Evolutionary conservation across 352 stramenopile genomes (phyloP).

Genomic region (Pythium brachiatum): DNA sequence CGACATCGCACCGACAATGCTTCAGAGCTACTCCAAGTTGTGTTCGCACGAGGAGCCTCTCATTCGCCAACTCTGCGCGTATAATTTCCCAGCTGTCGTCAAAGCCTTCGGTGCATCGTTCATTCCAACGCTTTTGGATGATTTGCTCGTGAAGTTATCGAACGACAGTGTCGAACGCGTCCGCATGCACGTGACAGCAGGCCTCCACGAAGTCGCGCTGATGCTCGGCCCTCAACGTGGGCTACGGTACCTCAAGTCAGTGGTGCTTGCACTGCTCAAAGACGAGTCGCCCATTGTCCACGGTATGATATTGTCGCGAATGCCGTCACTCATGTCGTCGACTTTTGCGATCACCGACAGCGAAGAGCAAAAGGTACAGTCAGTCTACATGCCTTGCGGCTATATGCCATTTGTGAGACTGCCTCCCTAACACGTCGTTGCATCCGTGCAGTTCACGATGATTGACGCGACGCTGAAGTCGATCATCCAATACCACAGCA

Average conservation of each 20-base stretch:
- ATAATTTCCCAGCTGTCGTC: conserved; percentile 78
- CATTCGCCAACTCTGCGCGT: conserved; percentile 62
- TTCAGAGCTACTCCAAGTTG: conserved; percentile 63
- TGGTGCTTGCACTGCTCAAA: conserved; percentile 55
- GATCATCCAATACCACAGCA: conserved; percentile 72
- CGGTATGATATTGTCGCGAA: conserved; percentile 52
- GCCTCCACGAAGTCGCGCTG: conserved; percentile 70
- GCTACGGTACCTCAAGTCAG: conserved; percentile 58
- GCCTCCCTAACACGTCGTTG: neutral
- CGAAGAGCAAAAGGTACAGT: conserved; percentile 61
- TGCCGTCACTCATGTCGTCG: conserved; percentile 46
- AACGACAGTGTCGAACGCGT: conserved; percentile 28
- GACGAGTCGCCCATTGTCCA: conserved; percentile 64
- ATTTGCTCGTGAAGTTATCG: conserved; percentile 55
- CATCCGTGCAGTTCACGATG: conserved; percentile 32
- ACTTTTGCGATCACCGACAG: conserved; percentile 57
- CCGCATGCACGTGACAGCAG: conserved; percentile 59
- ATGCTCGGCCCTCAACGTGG: conserved; percentile 59
- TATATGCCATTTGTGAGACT: neutral
- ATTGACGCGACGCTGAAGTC: conserved; percentile 62
- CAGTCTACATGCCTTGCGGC: neutral
- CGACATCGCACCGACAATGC: conserved; percentile 45
- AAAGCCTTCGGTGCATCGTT: conserved; percentile 64
- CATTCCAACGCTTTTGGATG: conserved; percentile 63
- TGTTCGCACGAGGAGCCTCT: conserved; percentile 57